These are phyloP conservation scores for Hanseniaspora pseudoguilliermondii DNA, from an alignment of 805 yeast species.

Conservation along the genomic window DNA sequence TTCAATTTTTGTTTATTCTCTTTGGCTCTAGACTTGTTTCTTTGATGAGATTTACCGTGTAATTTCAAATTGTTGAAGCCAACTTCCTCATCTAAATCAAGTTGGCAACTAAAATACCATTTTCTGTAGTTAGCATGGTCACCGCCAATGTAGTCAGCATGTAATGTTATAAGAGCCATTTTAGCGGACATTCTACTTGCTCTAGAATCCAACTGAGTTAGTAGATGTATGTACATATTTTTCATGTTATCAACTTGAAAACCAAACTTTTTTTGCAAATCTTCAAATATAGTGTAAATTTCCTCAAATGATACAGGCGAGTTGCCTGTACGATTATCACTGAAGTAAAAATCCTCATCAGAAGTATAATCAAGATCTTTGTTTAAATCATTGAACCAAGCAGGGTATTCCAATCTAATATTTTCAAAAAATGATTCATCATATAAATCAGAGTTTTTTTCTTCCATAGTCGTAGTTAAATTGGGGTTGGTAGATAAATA, in stretches of 20 bases:
- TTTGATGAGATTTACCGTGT: slow-evolving; percentile 33
- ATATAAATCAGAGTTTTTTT: background rate
- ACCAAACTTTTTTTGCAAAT: slow-evolving; percentile 56
- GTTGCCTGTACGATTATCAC: slow-evolving; percentile 25
- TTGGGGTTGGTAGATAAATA: background rate
- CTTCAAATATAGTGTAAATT: slow-evolving; percentile 47
- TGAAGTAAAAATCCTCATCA: background rate
- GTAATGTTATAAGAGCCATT: slow-evolving; percentile 61
- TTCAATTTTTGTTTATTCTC: slow-evolving; percentile 27
- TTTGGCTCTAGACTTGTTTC: slow-evolving; percentile 34
- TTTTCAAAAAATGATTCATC: background rate
- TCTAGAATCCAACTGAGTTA: slow-evolving; percentile 75
- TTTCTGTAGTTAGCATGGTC: slow-evolving; percentile 72
- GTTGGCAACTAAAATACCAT: slow-evolving; percentile 84
- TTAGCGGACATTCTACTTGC: slow-evolving; percentile 64
- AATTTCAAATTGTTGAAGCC: slow-evolving; percentile 47
- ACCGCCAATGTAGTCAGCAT: slow-evolving; percentile 89
- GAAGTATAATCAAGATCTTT: background rate
- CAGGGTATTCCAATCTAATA: slow-evolving; percentile 22
- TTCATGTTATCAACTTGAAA: slow-evolving; percentile 68
- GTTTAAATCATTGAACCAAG: slow-evolving; percentile 26
- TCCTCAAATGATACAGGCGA: slow-evolving; percentile 62
- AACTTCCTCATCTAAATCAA: slow-evolving; percentile 59
- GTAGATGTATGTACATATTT: slow-evolving; percentile 70
- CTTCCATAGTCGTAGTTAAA: background rate